These are phyloP conservation scores for Thermomyces lanuginosus DNA, from an alignment of 2,329 filamentous ascomycete genomes.

Conservation along the genomic window DNA sequence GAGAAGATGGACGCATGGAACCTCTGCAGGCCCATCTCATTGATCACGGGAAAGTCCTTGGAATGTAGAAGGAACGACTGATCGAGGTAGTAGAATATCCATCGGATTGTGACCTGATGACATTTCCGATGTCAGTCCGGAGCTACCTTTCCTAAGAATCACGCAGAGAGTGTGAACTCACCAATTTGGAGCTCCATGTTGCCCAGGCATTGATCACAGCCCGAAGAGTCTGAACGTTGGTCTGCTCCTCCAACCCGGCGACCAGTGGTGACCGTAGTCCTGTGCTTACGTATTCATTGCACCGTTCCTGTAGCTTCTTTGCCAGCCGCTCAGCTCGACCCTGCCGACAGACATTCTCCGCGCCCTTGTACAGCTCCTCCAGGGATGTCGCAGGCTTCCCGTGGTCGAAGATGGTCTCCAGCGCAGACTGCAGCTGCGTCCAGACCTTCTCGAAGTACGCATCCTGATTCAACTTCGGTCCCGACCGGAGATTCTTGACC, in stretches of 20 bases:
- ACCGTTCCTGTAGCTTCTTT: conserved; percentile 47
- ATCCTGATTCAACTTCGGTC: conserved; percentile 48
- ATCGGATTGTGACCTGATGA: conserved; percentile 54
- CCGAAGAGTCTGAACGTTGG: conserved; percentile 48
- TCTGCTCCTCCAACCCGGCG: conserved; percentile 36
- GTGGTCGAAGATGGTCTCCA: conserved; percentile 56
- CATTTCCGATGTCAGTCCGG: not conserved
- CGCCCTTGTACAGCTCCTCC: conserved; percentile 75
- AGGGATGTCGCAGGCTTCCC: conserved; percentile 52
- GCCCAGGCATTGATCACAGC: conserved; percentile 50
- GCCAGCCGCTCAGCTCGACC: conserved; percentile 55
- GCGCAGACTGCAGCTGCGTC: conserved; percentile 54
- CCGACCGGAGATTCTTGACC: conserved; percentile 76
- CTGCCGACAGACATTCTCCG: conserved; percentile 79
- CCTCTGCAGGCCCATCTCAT: conserved; percentile 61
- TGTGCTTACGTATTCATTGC: conserved; percentile 45
- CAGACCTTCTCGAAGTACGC: conserved; percentile 65
- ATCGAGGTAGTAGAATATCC: conserved; percentile 87
- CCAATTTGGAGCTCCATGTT: conserved; percentile 61
- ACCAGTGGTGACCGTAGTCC: conserved; percentile 44
- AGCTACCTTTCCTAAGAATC: not conserved
- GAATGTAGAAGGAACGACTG: conserved; percentile 69
- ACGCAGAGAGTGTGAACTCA: conserved; percentile 27
- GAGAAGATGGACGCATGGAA: conserved; percentile 52
- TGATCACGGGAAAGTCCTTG: conserved; percentile 52